Percentiles rank a stretch among this genome's conserved stretches.
phyloP scores from a whole-genome alignment of 305 asterid species.

The Rubia balearica region DNA sequence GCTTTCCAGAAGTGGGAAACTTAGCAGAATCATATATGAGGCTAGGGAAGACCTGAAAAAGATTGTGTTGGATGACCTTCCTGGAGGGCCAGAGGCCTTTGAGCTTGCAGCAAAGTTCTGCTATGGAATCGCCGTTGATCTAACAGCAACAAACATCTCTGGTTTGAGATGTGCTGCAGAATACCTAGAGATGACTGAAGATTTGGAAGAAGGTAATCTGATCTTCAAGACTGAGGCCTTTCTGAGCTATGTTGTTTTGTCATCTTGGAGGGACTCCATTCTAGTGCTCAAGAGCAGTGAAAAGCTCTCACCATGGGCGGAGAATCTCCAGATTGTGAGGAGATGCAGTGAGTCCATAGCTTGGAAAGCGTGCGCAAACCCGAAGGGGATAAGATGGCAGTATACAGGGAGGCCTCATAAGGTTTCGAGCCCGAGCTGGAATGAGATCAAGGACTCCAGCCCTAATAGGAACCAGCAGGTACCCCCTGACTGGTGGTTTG shows the following conservation, averaged over 20 bases:
- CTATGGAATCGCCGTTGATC: slow-evolving; percentile 77
- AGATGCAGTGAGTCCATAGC: slow-evolving; percentile 92
- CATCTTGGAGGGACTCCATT: slow-evolving; percentile 90
- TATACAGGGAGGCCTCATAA: slow-evolving; percentile 56
- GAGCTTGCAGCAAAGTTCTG: slow-evolving; percentile 88
- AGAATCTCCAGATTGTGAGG: slow-evolving; percentile 80
- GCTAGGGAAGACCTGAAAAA: slow-evolving; percentile 48
- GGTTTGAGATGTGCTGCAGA: slow-evolving; percentile 92
- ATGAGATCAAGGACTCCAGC: slow-evolving; percentile 62
- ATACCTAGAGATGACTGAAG: slow-evolving; percentile 92
- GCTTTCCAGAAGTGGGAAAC: slow-evolving; percentile 76
- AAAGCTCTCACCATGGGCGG: slow-evolving; percentile 85
- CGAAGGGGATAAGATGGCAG: slow-evolving; percentile 86
- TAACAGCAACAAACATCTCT: slow-evolving; percentile 68
- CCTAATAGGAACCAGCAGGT: slow-evolving; percentile 58
- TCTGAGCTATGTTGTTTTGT: slow-evolving; percentile 77
- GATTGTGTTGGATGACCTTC: slow-evolving; percentile 56
- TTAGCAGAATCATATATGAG: slow-evolving; percentile 68
- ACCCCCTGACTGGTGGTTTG: slow-evolving; percentile 95
- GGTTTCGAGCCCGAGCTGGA: slow-evolving; percentile 76
- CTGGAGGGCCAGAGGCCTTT: slow-evolving; percentile 77
- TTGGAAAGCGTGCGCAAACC: slow-evolving; percentile 92
- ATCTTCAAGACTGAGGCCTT: slow-evolving; percentile 93
- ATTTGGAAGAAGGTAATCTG: slow-evolving; percentile 83
- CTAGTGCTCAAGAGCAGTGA: slow-evolving; percentile 70